Conservation (phyloP, 1,139 yeast species). For the Scheffersomyces titani region DNA sequence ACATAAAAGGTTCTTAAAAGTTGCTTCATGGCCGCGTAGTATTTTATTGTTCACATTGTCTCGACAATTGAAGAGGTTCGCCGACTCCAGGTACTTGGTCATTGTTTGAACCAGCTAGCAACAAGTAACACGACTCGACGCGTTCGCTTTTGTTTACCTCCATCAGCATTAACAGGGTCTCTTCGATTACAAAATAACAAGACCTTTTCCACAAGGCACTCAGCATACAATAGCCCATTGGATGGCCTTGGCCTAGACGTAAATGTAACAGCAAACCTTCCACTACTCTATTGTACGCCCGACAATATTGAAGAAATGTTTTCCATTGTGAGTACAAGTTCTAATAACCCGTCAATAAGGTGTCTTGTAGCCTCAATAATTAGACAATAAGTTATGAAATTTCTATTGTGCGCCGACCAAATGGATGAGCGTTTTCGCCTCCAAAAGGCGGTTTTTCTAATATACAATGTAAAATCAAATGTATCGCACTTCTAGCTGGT, state of each 20-base stretch:
- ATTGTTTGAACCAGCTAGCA: neutral
- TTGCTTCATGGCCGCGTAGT: neutral
- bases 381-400: neutral
- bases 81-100: neutral
- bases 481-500: neutral
- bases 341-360: neutral
- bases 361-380: neutral
- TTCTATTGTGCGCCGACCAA: neutral
- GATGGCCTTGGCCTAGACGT: neutral
- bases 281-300: neutral
- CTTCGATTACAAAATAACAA: neutral
- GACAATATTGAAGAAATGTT: neutral
- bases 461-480: no score
- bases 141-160: neutral
- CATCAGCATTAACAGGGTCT: neutral
- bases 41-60: neutral
- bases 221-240: neutral
- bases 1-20: neutral
- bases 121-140: neutral
- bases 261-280: neutral
- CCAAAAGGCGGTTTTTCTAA: neutral
- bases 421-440: neutral
- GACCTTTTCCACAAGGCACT: neutral
- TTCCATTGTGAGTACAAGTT: neutral
- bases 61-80: neutral